Evolutionary conservation across 495 filamentous ascomycete genomes (phyloP).

Genomic region (Clavariopsis aquatica): DNA sequence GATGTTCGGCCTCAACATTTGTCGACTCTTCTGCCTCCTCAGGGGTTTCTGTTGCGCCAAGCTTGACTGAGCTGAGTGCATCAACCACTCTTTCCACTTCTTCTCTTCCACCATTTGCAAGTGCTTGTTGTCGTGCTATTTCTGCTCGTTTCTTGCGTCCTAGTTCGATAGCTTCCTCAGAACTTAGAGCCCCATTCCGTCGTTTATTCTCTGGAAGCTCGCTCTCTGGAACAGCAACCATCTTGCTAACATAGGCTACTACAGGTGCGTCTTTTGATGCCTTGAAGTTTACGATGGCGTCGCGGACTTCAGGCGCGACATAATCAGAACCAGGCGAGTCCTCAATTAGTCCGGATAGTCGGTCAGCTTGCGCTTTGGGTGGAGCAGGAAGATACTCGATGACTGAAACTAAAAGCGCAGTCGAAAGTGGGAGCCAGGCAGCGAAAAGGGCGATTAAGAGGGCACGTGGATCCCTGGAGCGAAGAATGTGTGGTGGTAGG

Average conservation of each 20-base stretch:
- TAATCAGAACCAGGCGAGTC: conserved; percentile 74
- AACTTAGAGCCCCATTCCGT: conserved; percentile 66
- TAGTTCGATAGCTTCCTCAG: conserved; percentile 85
- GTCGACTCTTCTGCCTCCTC: conserved; percentile 45
- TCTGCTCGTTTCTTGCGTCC: conserved; percentile 87
- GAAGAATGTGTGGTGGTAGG: conserved; percentile 78
- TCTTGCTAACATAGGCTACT: conserved; percentile 96
- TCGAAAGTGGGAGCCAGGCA: conserved; percentile 90
- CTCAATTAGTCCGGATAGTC: conserved; percentile 75
- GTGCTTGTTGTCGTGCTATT: conserved; percentile 72
- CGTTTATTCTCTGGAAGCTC: conserved; percentile 81
- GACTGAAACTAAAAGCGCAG: conserved; percentile 86
- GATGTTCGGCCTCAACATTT: conserved; percentile 59
- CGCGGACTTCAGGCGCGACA: conserved; percentile 65
- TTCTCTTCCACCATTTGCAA: conserved; percentile 49
- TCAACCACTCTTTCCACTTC: conserved; percentile 51
- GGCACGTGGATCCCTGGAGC: conserved; percentile 79
- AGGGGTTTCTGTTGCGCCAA: conserved; percentile 48
- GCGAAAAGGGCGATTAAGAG: conserved; percentile 84
- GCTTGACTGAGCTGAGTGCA: conserved; percentile 53
- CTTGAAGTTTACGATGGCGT: conserved; percentile 81
- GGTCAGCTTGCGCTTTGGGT: conserved; percentile 73
- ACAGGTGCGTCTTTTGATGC: conserved; percentile 68
- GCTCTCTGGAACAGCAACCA: conserved; percentile 92
- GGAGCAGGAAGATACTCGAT: conserved; percentile 92